phyloP scores from a whole-genome alignment of 1,139 yeast species.

The Kurtzmaniella natalensis region DNA sequence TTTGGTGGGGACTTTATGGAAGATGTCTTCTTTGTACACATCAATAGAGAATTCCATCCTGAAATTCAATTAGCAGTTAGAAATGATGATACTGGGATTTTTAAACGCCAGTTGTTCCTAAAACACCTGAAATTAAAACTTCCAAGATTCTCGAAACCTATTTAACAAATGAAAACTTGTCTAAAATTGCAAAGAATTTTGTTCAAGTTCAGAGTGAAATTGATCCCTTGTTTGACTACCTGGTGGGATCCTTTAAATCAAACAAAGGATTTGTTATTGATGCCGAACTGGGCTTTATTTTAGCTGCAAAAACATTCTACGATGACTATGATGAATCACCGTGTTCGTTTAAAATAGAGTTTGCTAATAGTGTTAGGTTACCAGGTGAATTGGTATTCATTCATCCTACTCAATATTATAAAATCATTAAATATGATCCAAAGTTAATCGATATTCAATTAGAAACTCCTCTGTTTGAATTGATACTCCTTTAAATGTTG shows the following conservation, averaged over 20 bases:
- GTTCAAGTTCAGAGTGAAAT: too few species aligned
- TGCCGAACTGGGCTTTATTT: slow-evolving; percentile 71
- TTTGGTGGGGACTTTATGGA: too few species aligned
- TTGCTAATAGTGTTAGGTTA: slow-evolving; percentile 81
- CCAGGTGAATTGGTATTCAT: slow-evolving; percentile 79
- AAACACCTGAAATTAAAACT: too few species aligned
- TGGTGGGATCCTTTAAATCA: too few species aligned
- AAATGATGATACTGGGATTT: slow-evolving; percentile 78
- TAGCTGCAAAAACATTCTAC: slow-evolving; percentile 73
- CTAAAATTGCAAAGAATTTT: too few species aligned
- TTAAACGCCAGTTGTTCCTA: too few species aligned
- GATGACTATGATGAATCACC: slow-evolving; percentile 90
- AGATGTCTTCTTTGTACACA: too few species aligned
- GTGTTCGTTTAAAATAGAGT: slow-evolving; percentile 58
- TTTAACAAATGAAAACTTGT: too few species aligned
- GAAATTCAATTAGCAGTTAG: slow-evolving; percentile 69
- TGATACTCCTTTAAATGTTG: slow-evolving; percentile 57
- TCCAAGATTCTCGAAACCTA: too few species aligned
- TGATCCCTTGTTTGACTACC: too few species aligned
- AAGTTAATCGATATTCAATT: slow-evolving; percentile 41
- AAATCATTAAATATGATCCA: slow-evolving; percentile 82
- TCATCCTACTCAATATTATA: slow-evolving; percentile 87
- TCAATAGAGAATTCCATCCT: slow-evolving; percentile 84
- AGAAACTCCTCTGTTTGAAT: slow-evolving; percentile 58
- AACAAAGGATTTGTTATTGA: slow-evolving; percentile 82